Conservation (phyloP, 305 asterid species). For the Fraxinus angustifolia region DNA sequence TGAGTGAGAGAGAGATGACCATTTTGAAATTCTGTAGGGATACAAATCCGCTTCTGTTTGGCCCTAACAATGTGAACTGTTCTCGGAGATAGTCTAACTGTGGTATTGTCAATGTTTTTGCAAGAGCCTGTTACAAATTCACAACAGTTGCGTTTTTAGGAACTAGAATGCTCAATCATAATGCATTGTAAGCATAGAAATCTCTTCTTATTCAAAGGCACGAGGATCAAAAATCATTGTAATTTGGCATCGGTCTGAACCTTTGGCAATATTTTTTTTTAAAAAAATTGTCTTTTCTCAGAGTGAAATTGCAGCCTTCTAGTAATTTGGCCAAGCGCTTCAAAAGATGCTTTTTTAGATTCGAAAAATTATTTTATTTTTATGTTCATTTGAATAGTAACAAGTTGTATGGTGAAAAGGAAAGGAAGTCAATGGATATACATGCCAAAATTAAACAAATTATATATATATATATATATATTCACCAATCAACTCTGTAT, state of each 20-base stretch:
- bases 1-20: slow-evolving; percentile 30
- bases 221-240: neutral
- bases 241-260: neutral
- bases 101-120: slow-evolving; percentile 49
- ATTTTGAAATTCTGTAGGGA: slow-evolving; percentile 49
- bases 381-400: neutral
- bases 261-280: neutral
- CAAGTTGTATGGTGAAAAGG: neutral
- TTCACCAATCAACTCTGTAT: neutral
- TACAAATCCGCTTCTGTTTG: slow-evolving; percentile 52
- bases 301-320: neutral
- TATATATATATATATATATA: no score
- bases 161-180: neutral
- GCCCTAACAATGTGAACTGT: slow-evolving; percentile 52
- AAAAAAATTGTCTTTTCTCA: neutral
- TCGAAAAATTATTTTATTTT: neutral
- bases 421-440: neutral
- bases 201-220: neutral
- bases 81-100: slow-evolving; percentile 60
- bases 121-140: slow-evolving; percentile 45
- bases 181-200: neutral
- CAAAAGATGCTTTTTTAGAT: neutral
- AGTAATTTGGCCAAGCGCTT: neutral
- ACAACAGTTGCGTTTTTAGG: neutral
- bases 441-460: neutral